A percentile compares a stretch with the other conserved stretches of the same genome.
These are phyloP conservation scores for Geotrichum bryndzae DNA, from an alignment of 1,139 yeast genomes.

Conservation along the genomic window DNA sequence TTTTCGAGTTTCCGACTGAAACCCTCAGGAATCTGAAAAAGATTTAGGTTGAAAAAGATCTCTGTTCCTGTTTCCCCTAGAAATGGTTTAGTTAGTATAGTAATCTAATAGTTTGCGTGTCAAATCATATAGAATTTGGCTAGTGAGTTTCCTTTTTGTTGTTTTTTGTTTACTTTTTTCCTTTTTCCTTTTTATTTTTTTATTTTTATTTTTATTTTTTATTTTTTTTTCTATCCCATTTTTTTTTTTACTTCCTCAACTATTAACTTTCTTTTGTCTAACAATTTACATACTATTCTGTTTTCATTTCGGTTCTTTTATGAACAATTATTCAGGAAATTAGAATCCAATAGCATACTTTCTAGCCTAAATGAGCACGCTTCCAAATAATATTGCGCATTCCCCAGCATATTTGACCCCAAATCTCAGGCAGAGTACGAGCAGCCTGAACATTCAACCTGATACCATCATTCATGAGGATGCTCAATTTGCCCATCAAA, in stretches of 20 bases:
- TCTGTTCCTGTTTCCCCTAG: background rate
- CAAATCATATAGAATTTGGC: background rate
- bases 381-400: background rate
- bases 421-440: constrained; percentile 10
- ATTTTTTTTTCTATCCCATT: background rate
- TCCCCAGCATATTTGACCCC: constrained; percentile 11
- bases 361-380: background rate
- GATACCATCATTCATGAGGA: constrained; percentile 1
- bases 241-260: background rate
- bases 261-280: background rate
- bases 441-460: constrained; percentile 6
- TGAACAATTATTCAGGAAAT: background rate
- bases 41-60: no score
- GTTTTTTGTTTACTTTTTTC: background rate
- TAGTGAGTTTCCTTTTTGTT: background rate
- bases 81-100: background rate
- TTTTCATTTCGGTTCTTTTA: background rate
- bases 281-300: background rate
- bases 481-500: background rate
- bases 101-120: background rate
- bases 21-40: background rate
- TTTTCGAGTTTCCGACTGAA: background rate
- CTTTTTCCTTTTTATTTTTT: background rate
- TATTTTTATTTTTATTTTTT: background rate
- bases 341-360: background rate